A percentile compares a stretch with the other conserved stretches of the same genome.
Evolutionary conservation across 2,329 filamentous ascomycete genomes (phyloP).

Genomic region (Rhinocladiella similis): DNA sequence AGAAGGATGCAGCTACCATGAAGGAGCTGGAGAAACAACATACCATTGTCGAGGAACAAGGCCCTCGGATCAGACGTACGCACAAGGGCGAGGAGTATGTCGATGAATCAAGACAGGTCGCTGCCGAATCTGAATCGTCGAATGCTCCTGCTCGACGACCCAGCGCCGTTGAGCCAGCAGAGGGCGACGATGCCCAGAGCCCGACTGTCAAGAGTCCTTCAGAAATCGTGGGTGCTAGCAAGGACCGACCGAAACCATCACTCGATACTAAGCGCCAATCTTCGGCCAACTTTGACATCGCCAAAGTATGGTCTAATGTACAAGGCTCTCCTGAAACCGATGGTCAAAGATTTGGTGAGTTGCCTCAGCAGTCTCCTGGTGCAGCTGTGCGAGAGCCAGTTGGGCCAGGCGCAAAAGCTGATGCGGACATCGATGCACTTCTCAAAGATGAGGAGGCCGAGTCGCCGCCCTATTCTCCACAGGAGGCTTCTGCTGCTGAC

Average conservation of each 20-base stretch:
- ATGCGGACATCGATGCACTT: conserved; percentile 87
- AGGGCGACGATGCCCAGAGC: conserved; percentile 40
- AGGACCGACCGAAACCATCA: conserved; percentile 36
- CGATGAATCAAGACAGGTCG: conserved; percentile 65
- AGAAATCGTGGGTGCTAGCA: conserved; percentile 5
- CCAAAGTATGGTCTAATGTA: conserved; percentile 80
- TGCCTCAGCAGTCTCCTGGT: conserved; percentile 44
- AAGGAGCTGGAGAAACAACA: conserved; percentile 63
- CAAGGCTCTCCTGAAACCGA: conserved; percentile 45
- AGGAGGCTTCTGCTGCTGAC: conserved; percentile 69
- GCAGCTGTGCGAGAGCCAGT: conserved; percentile 27
- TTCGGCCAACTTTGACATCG: conserved; percentile 74
- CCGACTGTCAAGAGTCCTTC: conserved; percentile 25
- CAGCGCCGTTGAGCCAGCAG: conserved; percentile 19
- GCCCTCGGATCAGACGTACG: conserved; percentile 78
- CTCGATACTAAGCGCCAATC: conserved; percentile 48
- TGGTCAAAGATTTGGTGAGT: conserved; percentile 45
- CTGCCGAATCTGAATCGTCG: conserved; percentile 50
- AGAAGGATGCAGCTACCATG: conserved; percentile 57
- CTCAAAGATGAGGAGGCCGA: conserved; percentile 79
- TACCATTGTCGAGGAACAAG: conserved; percentile 70
- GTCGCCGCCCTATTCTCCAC: conserved; percentile 80
- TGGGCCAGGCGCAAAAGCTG: conserved; percentile 59
- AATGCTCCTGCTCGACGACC: conserved; percentile 43
- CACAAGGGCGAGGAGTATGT: conserved; percentile 95